Evolutionary conservation across 768 basidiomycete species (phyloP).

Genomic region (Crassisporium funariophilum): DNA sequence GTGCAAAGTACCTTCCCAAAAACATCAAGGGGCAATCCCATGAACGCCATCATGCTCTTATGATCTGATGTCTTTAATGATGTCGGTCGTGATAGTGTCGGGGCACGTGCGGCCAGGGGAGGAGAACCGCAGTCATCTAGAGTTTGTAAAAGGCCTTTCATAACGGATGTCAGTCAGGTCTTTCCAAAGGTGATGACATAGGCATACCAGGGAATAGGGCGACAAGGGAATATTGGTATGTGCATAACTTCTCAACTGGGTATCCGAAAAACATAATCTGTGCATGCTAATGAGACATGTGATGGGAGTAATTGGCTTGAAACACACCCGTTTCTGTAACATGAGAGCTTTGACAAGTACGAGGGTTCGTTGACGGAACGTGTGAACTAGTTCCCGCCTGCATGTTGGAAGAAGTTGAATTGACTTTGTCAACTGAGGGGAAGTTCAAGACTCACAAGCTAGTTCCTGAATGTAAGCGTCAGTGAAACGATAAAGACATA

Average conservation of each 20-base stretch:
- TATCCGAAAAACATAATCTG: slow-evolving; percentile 97
- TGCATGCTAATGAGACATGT: slow-evolving; percentile 1
- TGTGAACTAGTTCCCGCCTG: slow-evolving; percentile 90
- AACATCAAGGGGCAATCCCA: slow-evolving; percentile 92
- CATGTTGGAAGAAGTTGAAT: slow-evolving; percentile 4
- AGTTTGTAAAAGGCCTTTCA: slow-evolving; percentile 78
- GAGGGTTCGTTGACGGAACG: slow-evolving; percentile 89
- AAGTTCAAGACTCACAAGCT: slow-evolving; percentile 54
- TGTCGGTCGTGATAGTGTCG: slow-evolving; percentile 63
- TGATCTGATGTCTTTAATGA: slow-evolving; percentile 87
- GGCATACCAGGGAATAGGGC: slow-evolving; percentile 83
- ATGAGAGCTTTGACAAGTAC: slow-evolving; percentile 94
- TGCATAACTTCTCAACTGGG: slow-evolving; percentile 94
- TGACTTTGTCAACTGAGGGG: not conserved
- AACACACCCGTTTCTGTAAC: slow-evolving; percentile 85
- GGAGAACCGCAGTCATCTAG: slow-evolving; percentile 93
- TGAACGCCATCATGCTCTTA: slow-evolving; percentile 87
- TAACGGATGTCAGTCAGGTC: not conserved
- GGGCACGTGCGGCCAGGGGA: slow-evolving; percentile 66
- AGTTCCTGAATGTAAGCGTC: slow-evolving; percentile 66
- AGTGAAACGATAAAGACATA: slow-evolving; percentile 1
- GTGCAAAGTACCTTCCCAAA: slow-evolving; percentile 72
- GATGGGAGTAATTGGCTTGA: not conserved
- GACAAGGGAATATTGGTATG: slow-evolving; percentile 96
- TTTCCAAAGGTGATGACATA: slow-evolving; percentile 2